phyloP scores from a whole-genome alignment of 179 eudicot genomes.

The Vitellaria paradoxa region DNA sequence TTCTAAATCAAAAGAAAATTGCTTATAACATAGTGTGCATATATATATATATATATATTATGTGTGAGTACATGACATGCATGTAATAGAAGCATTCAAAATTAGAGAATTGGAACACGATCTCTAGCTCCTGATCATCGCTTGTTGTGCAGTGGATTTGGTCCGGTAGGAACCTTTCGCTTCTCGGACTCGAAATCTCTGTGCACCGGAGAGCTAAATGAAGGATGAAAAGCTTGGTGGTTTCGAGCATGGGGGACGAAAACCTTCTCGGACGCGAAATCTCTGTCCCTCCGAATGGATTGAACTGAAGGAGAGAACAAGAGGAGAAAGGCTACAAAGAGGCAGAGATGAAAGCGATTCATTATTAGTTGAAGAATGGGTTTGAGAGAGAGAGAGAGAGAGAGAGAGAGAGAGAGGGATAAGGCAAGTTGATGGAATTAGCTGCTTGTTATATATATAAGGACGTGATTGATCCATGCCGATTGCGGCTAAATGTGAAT shows the following conservation, averaged over 20 bases:
- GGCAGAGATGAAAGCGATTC: conserved; percentile 13
- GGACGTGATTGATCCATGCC: no score
- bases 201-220: not conserved
- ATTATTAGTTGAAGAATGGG: not conserved
- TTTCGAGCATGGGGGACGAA: not conserved
- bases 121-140: not conserved
- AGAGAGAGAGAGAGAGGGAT: no score
- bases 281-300: not conserved
- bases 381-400: no score
- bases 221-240: not conserved
- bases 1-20: not conserved
- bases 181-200: conserved; percentile 16
- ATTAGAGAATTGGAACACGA: no score
- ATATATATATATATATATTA: not conserved
- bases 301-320: not conserved
- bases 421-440: no score
- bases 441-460: no score
- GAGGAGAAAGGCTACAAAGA: conserved; percentile 4
- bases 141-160: conserved; percentile 31
- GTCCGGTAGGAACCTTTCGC: conserved; percentile 29
- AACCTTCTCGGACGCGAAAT: no score
- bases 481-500: no score
- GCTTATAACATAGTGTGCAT: not conserved
- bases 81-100: no score
- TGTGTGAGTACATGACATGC: not conserved